Evolutionary conservation across 2,329 filamentous ascomycete species (phyloP).

Genomic region (Aspergillus quadricinctus): DNA sequence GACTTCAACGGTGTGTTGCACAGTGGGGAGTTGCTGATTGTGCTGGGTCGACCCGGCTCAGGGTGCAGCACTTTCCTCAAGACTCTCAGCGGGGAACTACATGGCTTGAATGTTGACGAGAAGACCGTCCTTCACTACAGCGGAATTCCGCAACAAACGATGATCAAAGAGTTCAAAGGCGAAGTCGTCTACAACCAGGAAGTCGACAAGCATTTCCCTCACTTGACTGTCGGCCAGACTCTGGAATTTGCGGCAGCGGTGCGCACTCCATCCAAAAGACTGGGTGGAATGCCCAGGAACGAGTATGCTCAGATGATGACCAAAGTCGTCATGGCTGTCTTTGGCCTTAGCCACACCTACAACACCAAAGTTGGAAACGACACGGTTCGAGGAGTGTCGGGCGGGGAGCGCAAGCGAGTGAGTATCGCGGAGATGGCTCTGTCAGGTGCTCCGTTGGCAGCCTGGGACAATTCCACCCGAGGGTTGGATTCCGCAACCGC

Average conservation of each 20-base stretch:
- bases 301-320: conserved; percentile 38
- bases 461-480: conserved; percentile 43
- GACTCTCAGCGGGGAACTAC: conserved; percentile 73
- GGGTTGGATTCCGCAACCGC: conserved; percentile 50
- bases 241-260: conserved; percentile 71
- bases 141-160: conserved; percentile 42
- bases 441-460: conserved; percentile 39
- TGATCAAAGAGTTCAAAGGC: conserved; percentile 35
- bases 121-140: conserved; percentile 75
- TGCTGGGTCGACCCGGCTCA: conserved; percentile 44
- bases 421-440: conserved; percentile 53
- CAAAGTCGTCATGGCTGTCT: conserved; percentile 42
- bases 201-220: conserved; percentile 71
- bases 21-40: conserved; percentile 49
- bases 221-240: conserved; percentile 64
- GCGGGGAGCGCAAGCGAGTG: conserved; percentile 57
- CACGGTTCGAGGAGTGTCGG: conserved; percentile 56
- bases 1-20: conserved; percentile 57
- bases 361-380: conserved; percentile 47
- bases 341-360: conserved; percentile 45
- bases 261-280: conserved; percentile 38
- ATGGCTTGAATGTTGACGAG: conserved; percentile 68
- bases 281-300: conserved; percentile 25
- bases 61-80: conserved; percentile 77
- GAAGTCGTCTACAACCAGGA: conserved; percentile 42